Percentiles rank a stretch among this genome's conserved stretches.
Evolutionary conservation across 768 basidiomycete genomes (phyloP).

Genomic region (Tephrocybe sp.): DNA sequence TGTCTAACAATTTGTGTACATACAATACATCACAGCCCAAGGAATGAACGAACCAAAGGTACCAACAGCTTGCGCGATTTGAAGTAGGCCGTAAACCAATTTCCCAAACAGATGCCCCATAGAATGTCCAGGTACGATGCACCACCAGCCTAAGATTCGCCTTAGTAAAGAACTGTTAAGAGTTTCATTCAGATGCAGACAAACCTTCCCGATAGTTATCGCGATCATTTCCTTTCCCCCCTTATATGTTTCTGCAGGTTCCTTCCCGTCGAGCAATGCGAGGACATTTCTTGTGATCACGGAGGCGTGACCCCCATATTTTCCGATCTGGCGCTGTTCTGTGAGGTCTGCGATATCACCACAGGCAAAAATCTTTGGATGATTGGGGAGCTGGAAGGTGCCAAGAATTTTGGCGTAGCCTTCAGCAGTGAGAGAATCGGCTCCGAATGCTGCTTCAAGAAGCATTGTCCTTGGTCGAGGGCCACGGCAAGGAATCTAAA

Average conservation of each 20-base stretch:
- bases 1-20: no score
- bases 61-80: no score
- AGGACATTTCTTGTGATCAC: conserved; percentile 45
- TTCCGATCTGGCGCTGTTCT: conserved; percentile 59
- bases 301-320: conserved; percentile 42
- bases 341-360: conserved; percentile 65
- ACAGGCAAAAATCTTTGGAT: conserved; percentile 66
- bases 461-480: conserved; percentile 52
- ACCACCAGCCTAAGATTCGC: no score
- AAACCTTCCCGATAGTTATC: conserved; percentile 58
- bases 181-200: background rate
- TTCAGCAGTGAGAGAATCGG: conserved; percentile 32
- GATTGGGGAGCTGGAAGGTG: conserved; percentile 56
- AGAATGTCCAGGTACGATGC: no score
- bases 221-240: conserved; percentile 53
- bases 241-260: conserved; percentile 37
- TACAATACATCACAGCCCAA: no score
- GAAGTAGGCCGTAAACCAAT: no score
- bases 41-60: no score
- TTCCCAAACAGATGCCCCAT: no score
- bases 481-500: conserved; percentile 38
- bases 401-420: conserved; percentile 51
- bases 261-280: conserved; percentile 36
- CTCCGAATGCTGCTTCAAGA: conserved; percentile 37
- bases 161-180: no score